phyloP scores from a whole-genome alignment of 257 asterid genomes.

The Solanum dulcamara region DNA sequence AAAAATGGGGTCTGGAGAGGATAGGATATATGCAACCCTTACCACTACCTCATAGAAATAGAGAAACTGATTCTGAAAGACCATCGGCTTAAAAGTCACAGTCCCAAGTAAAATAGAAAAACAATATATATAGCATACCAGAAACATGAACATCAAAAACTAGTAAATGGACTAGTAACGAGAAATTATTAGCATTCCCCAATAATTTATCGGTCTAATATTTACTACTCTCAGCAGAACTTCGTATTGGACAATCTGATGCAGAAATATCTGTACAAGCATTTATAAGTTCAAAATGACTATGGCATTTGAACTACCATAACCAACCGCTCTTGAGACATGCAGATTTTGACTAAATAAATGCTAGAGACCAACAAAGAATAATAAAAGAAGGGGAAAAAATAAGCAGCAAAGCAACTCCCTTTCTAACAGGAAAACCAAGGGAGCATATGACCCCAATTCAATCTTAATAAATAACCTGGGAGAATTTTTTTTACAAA shows the following conservation, averaged over 20 bases:
- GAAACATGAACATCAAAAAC: neutral
- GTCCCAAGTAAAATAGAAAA: no score
- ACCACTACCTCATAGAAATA: no score
- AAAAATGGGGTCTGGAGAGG: no score
- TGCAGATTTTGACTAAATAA: neutral
- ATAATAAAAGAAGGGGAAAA: neutral
- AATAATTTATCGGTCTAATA: neutral
- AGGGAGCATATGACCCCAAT: neutral
- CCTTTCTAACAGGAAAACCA: neutral
- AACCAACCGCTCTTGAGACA: neutral
- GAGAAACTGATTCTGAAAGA: no score
- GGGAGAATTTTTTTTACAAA: neutral
- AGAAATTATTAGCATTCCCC: neutral
- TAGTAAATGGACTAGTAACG: neutral
- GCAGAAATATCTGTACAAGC: neutral
- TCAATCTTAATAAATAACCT: constrained; percentile 10
- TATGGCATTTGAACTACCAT: neutral
- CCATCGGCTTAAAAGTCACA: no score
- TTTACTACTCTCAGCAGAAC: neutral
- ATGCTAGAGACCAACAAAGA: neutral
- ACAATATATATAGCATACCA: no score
- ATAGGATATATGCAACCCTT: no score
- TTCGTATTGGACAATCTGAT: neutral
- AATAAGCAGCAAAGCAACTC: neutral
- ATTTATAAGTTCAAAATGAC: neutral